phyloP scores from a whole-genome alignment of 2,329 filamentous ascomycete species.

The Phialemonium atrogriseum region DNA sequence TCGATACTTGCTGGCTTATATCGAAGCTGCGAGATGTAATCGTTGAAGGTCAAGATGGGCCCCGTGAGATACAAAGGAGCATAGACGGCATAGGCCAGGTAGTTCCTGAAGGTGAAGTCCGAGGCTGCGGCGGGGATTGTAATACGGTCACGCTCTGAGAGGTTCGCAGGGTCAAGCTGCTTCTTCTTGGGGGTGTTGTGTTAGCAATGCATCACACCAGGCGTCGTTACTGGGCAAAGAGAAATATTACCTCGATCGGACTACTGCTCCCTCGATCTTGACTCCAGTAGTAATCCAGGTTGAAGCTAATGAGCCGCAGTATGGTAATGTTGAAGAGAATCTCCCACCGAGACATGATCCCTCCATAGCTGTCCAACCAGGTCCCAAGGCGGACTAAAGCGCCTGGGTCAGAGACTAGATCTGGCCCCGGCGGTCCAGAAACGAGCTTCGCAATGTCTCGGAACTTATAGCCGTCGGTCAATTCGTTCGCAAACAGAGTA shows the following conservation, averaged over 20 bases:
- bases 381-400: conserved; percentile 52
- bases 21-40: conserved; percentile 83
- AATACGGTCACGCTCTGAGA: conserved; percentile 85
- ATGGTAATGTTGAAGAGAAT: conserved; percentile 97
- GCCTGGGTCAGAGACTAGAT: conserved; percentile 23
- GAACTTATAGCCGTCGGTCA: conserved; percentile 69
- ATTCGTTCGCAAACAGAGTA: conserved; percentile 83
- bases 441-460: conserved; percentile 50
- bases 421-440: conserved; percentile 23
- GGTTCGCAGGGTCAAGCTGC: conserved; percentile 76
- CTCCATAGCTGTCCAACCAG: conserved; percentile 71
- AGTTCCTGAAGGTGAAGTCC: conserved; percentile 78
- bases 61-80: conserved; percentile 88
- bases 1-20: conserved; percentile 67
- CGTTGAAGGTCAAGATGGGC: conserved; percentile 95
- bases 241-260: conserved; percentile 64
- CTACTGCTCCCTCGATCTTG: conserved; percentile 54
- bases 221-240: too few relatives aligned
- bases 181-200: conserved; percentile 91
- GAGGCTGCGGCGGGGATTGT: conserved; percentile 59
- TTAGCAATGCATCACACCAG: too few relatives aligned
- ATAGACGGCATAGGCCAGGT: conserved; percentile 83
- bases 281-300: conserved; percentile 95
- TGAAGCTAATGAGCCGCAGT: conserved; percentile 89
- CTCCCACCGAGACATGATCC: conserved; percentile 86